phyloP scores from a whole-genome alignment of 2,329 filamentous ascomycete species.

The Diaporthe sp. region DNA sequence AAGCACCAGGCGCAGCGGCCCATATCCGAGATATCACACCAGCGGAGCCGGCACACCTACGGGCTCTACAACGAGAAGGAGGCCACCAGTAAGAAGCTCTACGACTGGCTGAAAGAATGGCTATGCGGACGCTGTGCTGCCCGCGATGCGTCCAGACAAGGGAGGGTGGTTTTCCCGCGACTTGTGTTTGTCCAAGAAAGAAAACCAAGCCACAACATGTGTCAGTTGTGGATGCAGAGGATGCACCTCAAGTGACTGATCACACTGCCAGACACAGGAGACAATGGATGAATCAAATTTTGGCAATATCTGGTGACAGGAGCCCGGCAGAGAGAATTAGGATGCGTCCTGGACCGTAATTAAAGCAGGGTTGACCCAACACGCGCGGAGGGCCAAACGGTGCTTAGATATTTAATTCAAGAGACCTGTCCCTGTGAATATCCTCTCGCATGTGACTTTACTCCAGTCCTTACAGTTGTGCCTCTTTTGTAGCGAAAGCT shows the following conservation, averaged over 20 bases:
- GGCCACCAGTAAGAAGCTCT: conserved; percentile 90
- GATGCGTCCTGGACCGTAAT: too few species aligned
- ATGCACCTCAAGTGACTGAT: conserved; percentile 85
- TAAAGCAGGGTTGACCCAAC: too few species aligned
- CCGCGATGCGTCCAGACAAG: conserved; percentile 98
- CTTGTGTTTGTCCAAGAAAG: conserved; percentile 96
- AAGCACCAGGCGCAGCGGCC: conserved; percentile 96
- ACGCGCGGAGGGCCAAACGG: too few species aligned
- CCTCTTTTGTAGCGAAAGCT: too few species aligned
- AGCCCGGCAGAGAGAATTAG: too few species aligned
- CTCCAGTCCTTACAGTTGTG: too few species aligned
- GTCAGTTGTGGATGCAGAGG: conserved; percentile 95
- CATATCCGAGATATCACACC: conserved; percentile 96
- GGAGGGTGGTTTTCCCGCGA: conserved; percentile 92
- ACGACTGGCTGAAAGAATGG: conserved; percentile 97
- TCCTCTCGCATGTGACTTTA: too few species aligned
- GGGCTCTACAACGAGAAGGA: conserved; percentile 98
- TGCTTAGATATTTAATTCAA: too few species aligned
- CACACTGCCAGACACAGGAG: not conserved
- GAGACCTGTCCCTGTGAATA: too few species aligned
- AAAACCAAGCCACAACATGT: conserved; percentile 90
- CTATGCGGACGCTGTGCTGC: conserved; percentile 95
- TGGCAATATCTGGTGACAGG: too few species aligned
- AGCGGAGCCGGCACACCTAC: conserved; percentile 92
- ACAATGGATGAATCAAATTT: not conserved